Evolutionary conservation across 2,329 filamentous ascomycete genomes (phyloP).

Genomic region (Fusarium sacchari): DNA sequence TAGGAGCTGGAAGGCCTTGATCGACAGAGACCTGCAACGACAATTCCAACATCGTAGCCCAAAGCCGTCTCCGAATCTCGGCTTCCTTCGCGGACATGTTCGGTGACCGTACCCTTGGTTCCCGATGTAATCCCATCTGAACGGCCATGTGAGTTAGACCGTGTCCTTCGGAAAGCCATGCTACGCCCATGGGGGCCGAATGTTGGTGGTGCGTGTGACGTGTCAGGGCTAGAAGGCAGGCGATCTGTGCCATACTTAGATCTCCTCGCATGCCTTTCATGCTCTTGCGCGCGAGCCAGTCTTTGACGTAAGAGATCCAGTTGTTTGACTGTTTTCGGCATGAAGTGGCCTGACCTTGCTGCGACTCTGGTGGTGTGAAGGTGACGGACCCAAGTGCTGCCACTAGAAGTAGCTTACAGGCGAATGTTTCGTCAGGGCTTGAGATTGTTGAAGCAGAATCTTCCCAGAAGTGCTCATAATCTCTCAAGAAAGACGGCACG

Average conservation of each 20-base stretch:
- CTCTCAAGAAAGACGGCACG: not conserved
- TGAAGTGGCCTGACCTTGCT: not conserved
- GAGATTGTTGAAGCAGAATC: not conserved
- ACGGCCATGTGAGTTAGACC: not conserved
- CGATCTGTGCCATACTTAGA: slow-evolving; percentile 1
- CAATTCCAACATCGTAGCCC: not conserved
- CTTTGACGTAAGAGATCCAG: not conserved
- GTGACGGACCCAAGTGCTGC: not conserved
- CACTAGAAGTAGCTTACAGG: not conserved
- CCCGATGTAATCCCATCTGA: not conserved
- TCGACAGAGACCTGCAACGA: not conserved
- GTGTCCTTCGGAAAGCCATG: not conserved
- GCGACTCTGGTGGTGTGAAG: not conserved
- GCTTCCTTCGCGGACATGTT: not conserved
- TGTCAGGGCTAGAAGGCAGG: not conserved
- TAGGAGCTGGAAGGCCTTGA: not conserved
- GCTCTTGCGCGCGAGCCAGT: not conserved
- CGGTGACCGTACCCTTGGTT: not conserved
- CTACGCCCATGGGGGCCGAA: not conserved
- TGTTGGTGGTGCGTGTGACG: not conserved
- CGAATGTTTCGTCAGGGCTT: not conserved
- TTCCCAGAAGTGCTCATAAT: not conserved
- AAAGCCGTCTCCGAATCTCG: not conserved
- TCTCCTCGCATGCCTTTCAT: not conserved
- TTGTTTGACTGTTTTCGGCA: not conserved